Base-by-base conservation (phyloP, 345 rosid species). In the Tarenaya hassleriana region DNA sequence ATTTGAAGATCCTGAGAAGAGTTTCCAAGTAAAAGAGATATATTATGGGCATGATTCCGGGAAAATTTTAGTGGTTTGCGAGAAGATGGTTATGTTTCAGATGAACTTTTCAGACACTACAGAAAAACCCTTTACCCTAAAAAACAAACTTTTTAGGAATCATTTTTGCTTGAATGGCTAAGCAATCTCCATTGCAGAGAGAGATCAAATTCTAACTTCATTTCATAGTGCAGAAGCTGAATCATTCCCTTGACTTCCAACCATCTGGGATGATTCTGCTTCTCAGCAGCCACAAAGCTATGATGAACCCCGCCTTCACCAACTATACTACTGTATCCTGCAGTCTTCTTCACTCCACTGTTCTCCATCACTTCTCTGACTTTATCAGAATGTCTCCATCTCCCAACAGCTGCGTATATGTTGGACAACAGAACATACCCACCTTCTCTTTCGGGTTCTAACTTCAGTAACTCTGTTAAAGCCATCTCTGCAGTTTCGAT, bases 381-480 rank as follows among this genome's bases (percentile, higher is more conserved):
- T 50, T 60, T 64, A 42, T 66, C 59, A 10, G 83, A 74, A 53
- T 65, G 52, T 35, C 69, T 70, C 76, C 79, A 82, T 48, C 65
- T 64, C 35, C 75, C 77, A 13, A 41, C 65, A 19, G 62, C 58
- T 50, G 77, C 81, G 56, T 79, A 75, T 54, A 77, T 63, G 52
- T 79, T 82, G 17, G 81, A 68, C 46, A 79, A 54, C 77, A 71
- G 50, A 32, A 82, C 57, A 5, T 79, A 79, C 8, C 83, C 79
- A 0, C 79, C 79, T 17, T 72, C 81, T 50, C 74, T 77, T 27
- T 69, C 83, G 16, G 86, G 90, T 50, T 79, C 86, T 39, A 82
- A 61, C 70, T 61, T 73, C 19, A 71, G 47, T 69, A 79, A 55
- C 27, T 72, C 76, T 16, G 61, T 69, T 38, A 75, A 67, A 17